Conservation (phyloP, 352 stramenopile species). For the Phytophthora meadii region DNA sequence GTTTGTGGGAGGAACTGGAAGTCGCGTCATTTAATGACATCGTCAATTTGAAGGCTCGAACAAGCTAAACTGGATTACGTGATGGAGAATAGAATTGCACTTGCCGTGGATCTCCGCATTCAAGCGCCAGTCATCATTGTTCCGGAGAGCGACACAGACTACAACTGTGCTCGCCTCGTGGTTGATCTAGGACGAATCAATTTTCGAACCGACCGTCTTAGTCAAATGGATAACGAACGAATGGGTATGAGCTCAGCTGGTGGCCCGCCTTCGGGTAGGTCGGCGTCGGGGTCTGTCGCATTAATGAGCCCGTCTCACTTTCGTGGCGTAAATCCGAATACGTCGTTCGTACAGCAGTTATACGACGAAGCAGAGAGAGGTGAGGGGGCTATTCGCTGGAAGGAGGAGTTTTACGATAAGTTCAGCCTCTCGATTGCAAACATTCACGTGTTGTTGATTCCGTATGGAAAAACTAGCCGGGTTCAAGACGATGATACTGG, state of each 20-base stretch:
- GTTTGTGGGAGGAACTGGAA: slow-evolving; percentile 88
- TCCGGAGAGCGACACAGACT: slow-evolving; percentile 81
- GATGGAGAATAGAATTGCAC: slow-evolving; percentile 85
- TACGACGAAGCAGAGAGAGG: slow-evolving; percentile 88
- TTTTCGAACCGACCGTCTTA: slow-evolving; percentile 84
- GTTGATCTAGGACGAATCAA: slow-evolving; percentile 87
- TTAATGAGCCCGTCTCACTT: slow-evolving; percentile 49
- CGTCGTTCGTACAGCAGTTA: slow-evolving; percentile 86
- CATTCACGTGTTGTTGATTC: slow-evolving; percentile 83
- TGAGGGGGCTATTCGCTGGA: slow-evolving; percentile 87
- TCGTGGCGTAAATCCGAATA: slow-evolving; percentile 50
- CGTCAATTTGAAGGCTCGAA: slow-evolving; percentile 89
- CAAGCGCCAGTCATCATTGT: slow-evolving; percentile 89
- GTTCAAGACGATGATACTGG: slow-evolving; percentile 28
- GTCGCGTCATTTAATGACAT: slow-evolving; percentile 91
- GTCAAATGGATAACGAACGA: slow-evolving; percentile 72
- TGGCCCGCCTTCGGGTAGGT: slow-evolving; percentile 35
- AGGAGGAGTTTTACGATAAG: slow-evolving; percentile 93
- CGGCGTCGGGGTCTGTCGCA: slow-evolving; percentile 44
- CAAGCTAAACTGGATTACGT: slow-evolving; percentile 91
- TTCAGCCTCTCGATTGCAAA: slow-evolving; percentile 87
- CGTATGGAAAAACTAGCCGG: slow-evolving; percentile 60
- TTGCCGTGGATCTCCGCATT: slow-evolving; percentile 84
- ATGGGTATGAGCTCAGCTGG: slow-evolving; percentile 43
- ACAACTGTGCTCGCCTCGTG: slow-evolving; percentile 78